phyloP scores from a whole-genome alignment of 352 stramenopile genomes.

The Phytophthora tentaculata region DNA sequence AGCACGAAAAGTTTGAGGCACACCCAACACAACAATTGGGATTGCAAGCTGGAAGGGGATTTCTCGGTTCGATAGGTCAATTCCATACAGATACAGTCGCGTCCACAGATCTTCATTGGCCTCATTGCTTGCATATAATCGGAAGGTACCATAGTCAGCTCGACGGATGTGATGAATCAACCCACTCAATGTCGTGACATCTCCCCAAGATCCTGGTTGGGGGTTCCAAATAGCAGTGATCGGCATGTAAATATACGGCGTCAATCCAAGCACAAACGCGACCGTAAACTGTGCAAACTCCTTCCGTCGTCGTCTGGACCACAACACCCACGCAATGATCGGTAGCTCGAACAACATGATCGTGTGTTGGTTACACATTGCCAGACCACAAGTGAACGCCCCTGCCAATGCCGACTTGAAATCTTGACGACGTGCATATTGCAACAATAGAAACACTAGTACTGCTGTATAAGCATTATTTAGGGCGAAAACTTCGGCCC shows the following conservation, averaged over 20 bases:
- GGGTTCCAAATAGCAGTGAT: slow-evolving; percentile 66
- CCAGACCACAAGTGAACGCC: slow-evolving; percentile 91
- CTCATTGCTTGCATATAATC: slow-evolving; percentile 86
- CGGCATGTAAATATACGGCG: slow-evolving; percentile 90
- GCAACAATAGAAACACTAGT: slow-evolving; percentile 75
- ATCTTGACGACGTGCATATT: slow-evolving; percentile 43
- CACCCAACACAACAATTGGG: slow-evolving; percentile 41
- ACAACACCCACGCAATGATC: slow-evolving; percentile 84
- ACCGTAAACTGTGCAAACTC: slow-evolving; percentile 51
- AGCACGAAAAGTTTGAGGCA: slow-evolving; percentile 30
- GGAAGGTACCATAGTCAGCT: slow-evolving; percentile 94
- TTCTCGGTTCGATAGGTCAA: slow-evolving; percentile 69
- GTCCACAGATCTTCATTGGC: slow-evolving; percentile 70
- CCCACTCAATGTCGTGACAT: slow-evolving; percentile 84
- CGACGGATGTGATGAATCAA: slow-evolving; percentile 93
- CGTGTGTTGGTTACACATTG: slow-evolving; percentile 97
- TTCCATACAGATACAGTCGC: slow-evolving; percentile 73
- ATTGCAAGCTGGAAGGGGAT: slow-evolving; percentile 54
- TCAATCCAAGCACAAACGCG: slow-evolving; percentile 82
- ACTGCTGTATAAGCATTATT: slow-evolving; percentile 93
- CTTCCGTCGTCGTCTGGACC: slow-evolving; percentile 38
- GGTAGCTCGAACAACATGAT: slow-evolving; percentile 93
- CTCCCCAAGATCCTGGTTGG: slow-evolving; percentile 93
- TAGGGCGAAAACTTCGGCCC: slow-evolving; percentile 96
- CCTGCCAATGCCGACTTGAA: slow-evolving; percentile 49